Conservation (phyloP, 805 yeast species). For the Metschnikowia cubensis region DNA sequence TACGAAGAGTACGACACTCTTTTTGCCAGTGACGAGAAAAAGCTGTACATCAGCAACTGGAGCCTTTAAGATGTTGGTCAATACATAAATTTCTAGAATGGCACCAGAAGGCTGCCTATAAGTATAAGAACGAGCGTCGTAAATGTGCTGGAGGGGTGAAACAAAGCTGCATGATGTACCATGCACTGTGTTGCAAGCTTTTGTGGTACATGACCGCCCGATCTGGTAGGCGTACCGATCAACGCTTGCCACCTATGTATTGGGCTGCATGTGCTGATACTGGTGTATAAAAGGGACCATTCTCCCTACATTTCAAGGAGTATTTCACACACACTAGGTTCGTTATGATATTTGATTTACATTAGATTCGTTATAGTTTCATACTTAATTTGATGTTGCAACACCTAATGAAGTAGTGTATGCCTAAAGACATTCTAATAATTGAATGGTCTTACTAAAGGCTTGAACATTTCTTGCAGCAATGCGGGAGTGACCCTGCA, state of each 20-base stretch:
- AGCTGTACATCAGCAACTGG: constrained; percentile 17
- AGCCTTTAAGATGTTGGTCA: constrained; percentile 5
- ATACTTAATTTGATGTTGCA: neutral
- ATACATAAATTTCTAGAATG: neutral
- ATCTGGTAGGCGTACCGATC: neutral
- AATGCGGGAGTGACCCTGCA: no score
- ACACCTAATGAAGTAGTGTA: no score
- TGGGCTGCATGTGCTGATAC: neutral
- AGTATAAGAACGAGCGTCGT: neutral
- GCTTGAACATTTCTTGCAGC: no score
- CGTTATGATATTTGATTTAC: neutral
- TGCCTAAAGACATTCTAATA: no score
- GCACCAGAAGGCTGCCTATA: neutral
- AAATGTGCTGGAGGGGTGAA: neutral
- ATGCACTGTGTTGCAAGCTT: neutral
- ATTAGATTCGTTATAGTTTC: neutral
- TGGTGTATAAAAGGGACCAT: neutral
- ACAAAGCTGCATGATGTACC: neutral
- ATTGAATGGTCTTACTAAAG: no score
- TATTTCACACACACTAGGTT: neutral
- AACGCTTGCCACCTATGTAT: neutral
- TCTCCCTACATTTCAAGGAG: neutral
- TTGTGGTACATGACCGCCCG: neutral
- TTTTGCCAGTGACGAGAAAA: constrained; percentile 22
- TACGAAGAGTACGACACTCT: constrained; percentile 50